Conservation (phyloP, 1,284 basidiomycete species). For the Trametes versicolor region DNA sequence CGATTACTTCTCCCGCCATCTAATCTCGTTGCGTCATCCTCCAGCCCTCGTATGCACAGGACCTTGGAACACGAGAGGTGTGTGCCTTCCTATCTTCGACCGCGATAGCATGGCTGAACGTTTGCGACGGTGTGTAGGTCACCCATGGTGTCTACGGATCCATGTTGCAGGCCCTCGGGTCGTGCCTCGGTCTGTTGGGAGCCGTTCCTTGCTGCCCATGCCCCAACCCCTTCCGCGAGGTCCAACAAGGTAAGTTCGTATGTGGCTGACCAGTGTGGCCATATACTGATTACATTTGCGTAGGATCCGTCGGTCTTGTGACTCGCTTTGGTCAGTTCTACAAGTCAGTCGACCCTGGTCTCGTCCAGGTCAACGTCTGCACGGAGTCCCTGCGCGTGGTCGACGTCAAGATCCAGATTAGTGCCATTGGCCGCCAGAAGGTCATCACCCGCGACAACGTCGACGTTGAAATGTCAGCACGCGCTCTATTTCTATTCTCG, state of each 20-base stretch:
- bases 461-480: slow-evolving; percentile 79
- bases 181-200: slow-evolving; percentile 70
- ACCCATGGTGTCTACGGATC: slow-evolving; percentile 91
- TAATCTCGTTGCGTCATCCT: slow-evolving; percentile 23
- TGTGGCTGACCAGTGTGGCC: slow-evolving; percentile 9
- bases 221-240: slow-evolving; percentile 83
- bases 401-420: slow-evolving; percentile 96
- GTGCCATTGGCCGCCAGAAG: slow-evolving; percentile 85
- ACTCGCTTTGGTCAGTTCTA: slow-evolving; percentile 95
- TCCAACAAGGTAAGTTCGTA: slow-evolving; percentile 71
- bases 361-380: slow-evolving; percentile 93
- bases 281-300: slow-evolving; percentile 13
- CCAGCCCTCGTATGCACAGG: slow-evolving; percentile 90
- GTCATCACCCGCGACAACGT: slow-evolving; percentile 93
- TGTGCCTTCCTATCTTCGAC: slow-evolving; percentile 16
- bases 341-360: slow-evolving; percentile 93
- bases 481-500: neutral
- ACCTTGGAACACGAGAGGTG: slow-evolving; percentile 76
- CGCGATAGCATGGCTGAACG: neutral
- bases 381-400: slow-evolving; percentile 86
- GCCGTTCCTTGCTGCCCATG: slow-evolving; percentile 89
- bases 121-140: slow-evolving; percentile 49
- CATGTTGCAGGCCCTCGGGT: slow-evolving; percentile 75
- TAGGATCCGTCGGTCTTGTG: slow-evolving; percentile 90
- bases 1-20: slow-evolving; percentile 36